Conservation (phyloP, 106 monocot species). For the Dioscorea zingiberensis region DNA sequence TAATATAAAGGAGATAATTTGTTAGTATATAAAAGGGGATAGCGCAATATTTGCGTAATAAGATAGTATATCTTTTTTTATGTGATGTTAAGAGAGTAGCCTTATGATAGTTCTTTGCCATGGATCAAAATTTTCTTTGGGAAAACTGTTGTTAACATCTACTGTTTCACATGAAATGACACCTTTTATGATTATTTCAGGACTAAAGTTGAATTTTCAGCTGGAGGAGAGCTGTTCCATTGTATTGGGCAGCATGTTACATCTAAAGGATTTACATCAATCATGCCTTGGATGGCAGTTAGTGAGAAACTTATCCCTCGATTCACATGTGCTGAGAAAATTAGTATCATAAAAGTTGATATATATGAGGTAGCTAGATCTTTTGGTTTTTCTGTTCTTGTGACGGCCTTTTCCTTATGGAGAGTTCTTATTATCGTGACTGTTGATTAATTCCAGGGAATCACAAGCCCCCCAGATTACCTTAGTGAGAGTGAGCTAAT, state of each 20-base stretch:
- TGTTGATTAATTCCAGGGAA: conserved; percentile 52
- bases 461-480: conserved; percentile 88
- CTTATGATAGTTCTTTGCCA: too few species aligned
- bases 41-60: too few species aligned
- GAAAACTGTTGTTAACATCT: too few species aligned
- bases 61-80: too few species aligned
- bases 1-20: too few species aligned
- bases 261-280: conserved; percentile 85
- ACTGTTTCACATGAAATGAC: too few species aligned
- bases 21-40: too few species aligned
- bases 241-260: conserved; percentile 73
- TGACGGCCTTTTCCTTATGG: background rate
- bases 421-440: background rate
- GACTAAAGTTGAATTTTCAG: conserved; percentile 69
- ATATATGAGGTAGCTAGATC: conserved; percentile 77
- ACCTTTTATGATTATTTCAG: conserved; percentile 28
- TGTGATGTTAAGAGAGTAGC: too few species aligned
- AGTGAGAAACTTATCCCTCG: conserved; percentile 80
- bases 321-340: conserved; percentile 56
- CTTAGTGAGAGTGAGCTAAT: conserved; percentile 98
- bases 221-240: conserved; percentile 68
- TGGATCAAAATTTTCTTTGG: too few species aligned
- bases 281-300: conserved; percentile 97
- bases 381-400: background rate
- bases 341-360: conserved; percentile 74